phyloP scores from a whole-genome alignment of 257 asterid genomes.

The Penstemon barbatus region DNA sequence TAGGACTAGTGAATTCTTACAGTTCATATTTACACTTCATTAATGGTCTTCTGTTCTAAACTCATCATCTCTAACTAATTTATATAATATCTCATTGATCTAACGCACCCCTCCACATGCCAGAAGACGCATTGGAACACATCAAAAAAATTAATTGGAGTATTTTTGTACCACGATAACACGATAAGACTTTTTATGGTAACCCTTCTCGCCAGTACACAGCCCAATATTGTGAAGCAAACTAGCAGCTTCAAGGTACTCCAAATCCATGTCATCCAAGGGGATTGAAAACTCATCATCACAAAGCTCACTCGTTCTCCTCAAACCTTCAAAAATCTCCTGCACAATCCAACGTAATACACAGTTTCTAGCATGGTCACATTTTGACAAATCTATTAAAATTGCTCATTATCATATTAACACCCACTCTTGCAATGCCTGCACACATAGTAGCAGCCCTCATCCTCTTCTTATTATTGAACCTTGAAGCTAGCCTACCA shows the following conservation, averaged over 20 bases:
- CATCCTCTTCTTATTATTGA: slow-evolving; percentile 64
- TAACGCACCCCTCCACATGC: slow-evolving; percentile 11
- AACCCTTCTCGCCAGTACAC: slow-evolving; percentile 69
- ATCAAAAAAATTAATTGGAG: slow-evolving; percentile 8
- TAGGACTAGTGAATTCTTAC: neutral
- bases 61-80: neutral
- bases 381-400: slow-evolving; percentile 10
- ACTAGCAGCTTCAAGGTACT: slow-evolving; percentile 84
- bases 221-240: slow-evolving; percentile 78
- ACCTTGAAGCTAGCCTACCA: slow-evolving; percentile 52
- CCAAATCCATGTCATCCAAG: slow-evolving; percentile 64
- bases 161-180: slow-evolving; percentile 47
- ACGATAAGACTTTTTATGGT: slow-evolving; percentile 66
- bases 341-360: slow-evolving; percentile 38
- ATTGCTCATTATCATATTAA: slow-evolving; percentile 31
- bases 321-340: slow-evolving; percentile 67
- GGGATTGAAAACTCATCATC: slow-evolving; percentile 29
- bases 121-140: slow-evolving; percentile 11
- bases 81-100: neutral
- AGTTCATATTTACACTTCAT: neutral
- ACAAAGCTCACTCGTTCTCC: slow-evolving; percentile 37
- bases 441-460: slow-evolving; percentile 57
- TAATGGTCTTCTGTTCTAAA: neutral
- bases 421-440: slow-evolving; percentile 73
- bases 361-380: slow-evolving; percentile 19